Evolutionary conservation across 73 alveolate genomes (phyloP), one percentile per base, ranked within the genome.

Genomic region (Stentor roeselii): DNA sequence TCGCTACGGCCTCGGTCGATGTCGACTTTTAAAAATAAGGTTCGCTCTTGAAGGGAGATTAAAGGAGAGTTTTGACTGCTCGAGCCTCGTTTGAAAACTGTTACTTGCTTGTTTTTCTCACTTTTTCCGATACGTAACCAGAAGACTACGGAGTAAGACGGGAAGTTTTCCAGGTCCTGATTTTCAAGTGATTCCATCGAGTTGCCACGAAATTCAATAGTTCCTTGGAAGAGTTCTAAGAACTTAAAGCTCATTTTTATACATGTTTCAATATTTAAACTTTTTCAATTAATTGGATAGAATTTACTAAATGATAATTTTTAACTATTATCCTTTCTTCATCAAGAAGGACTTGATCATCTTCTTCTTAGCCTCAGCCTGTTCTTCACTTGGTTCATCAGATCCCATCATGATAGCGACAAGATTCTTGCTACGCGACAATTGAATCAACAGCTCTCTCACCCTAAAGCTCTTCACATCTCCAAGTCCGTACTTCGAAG

Each of bases 1-100:
- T 76, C 84, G 37, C 80, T 67, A 32, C 80, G n/a, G 27, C 80
- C 41, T 30, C 80, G n/a, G 41, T 67, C 80, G 37, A 32, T 67
- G 34, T 67, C 80, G 34, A 67, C 11, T 67, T 67, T 67, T 67
- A 67, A 15, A 11, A 30, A 67, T 21, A 67, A 32, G 37, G n/a
- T 67, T 30, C 37, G n/a, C 41, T 67, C 80, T 67, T 67, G 80
- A n/a, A 67, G 14, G 21, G 80, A n/a, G 21, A 67, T 67, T 30
- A 32, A 11, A 67, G 80, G 80, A 21, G 21, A 21, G n/a, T n/a
- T 21, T 21, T 36, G 11, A 32, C 21, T 27, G 37, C 21, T 67
- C 27, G 21, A 15, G 2, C 80, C 80, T 67, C 34, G 21, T 36
- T 67, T 36, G 37, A 67, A 30, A 67, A 67, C 80, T 67, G 80